Percentiles rank a stretch among this genome's conserved stretches.
phyloP scores from a whole-genome alignment of 192 early-diverging fungal genomes.

The Dispira simplex region DNA sequence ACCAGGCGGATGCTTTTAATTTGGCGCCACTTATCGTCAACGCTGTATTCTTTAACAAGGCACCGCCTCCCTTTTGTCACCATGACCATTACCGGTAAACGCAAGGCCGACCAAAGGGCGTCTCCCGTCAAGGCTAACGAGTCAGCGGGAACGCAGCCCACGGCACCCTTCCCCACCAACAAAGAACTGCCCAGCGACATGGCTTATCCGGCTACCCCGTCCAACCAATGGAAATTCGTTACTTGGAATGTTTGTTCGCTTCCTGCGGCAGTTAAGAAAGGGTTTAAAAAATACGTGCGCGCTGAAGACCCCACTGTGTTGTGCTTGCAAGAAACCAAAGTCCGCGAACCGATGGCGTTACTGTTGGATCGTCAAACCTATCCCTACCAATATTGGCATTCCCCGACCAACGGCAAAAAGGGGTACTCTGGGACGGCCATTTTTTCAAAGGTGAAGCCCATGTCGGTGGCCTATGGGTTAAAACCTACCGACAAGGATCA shows the following conservation, averaged over 20 bases:
- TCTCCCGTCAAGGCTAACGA: neutral
- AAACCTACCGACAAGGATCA: slow-evolving; percentile 27
- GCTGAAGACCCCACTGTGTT: slow-evolving; percentile 70
- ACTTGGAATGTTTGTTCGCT: slow-evolving; percentile 72
- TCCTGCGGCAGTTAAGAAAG: slow-evolving; percentile 60
- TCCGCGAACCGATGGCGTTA: slow-evolving; percentile 45
- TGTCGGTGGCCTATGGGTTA: slow-evolving; percentile 41
- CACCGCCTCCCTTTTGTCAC: neutral
- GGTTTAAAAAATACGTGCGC: slow-evolving; percentile 51
- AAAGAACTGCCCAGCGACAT: slow-evolving; percentile 45
- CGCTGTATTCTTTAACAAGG: neutral
- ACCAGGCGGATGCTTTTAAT: neutral
- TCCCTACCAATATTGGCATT: slow-evolving; percentile 54
- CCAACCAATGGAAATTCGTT: slow-evolving; percentile 41
- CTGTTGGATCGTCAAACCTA: slow-evolving; percentile 41
- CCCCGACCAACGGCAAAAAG: slow-evolving; percentile 45
- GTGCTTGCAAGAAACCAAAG: slow-evolving; percentile 76
- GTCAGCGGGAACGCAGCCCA: neutral
- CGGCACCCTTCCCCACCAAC: slow-evolving; percentile 29
- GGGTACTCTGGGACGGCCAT: slow-evolving; percentile 64
- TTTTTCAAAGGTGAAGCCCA: slow-evolving; percentile 65
- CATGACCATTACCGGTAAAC: neutral
- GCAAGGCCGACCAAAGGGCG: neutral
- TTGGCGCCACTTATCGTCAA: neutral
- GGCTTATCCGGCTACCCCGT: slow-evolving; percentile 29